phyloP scores from a whole-genome alignment of 2,329 filamentous ascomycete genomes.

The Spiromastix sp. region DNA sequence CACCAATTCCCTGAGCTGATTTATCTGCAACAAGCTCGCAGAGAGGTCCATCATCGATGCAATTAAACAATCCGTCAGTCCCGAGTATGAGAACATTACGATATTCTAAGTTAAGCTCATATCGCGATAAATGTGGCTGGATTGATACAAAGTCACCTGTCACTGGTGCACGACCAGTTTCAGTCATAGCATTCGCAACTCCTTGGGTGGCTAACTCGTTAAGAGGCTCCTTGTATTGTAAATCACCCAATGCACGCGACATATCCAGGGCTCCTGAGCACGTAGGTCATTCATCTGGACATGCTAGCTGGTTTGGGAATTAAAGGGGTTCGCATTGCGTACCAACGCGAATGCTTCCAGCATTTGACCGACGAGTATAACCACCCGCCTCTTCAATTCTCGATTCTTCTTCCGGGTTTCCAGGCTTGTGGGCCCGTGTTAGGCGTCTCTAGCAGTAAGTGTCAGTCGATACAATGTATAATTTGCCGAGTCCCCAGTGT shows the following conservation, averaged over 20 bases:
- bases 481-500: too few relatives aligned
- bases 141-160: slow-evolving; percentile 24
- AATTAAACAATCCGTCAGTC: slow-evolving; percentile 24
- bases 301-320: background rate
- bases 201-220: slow-evolving; percentile 11
- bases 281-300: background rate
- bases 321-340: background rate
- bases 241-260: slow-evolving; percentile 26
- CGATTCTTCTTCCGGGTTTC: slow-evolving; percentile 17
- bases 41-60: slow-evolving; percentile 18
- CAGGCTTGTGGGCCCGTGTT: slow-evolving; percentile 23
- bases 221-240: slow-evolving; percentile 28
- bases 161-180: slow-evolving; percentile 13
- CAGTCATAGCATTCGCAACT: slow-evolving; percentile 6
- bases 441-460: slow-evolving; percentile 23
- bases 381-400: slow-evolving; percentile 26
- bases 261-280: slow-evolving; percentile 23
- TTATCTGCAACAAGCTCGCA: slow-evolving; percentile 22
- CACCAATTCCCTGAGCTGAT: slow-evolving; percentile 19
- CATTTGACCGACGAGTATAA: slow-evolving; percentile 14
- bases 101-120: slow-evolving; percentile 14
- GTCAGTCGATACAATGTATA: too few relatives aligned
- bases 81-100: slow-evolving; percentile 21
- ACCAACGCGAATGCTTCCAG: slow-evolving; percentile 23
- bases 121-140: slow-evolving; percentile 19